Conservation (phyloP, 495 filamentous ascomycete species). For the Aspergillus incahuasiensis region DNA sequence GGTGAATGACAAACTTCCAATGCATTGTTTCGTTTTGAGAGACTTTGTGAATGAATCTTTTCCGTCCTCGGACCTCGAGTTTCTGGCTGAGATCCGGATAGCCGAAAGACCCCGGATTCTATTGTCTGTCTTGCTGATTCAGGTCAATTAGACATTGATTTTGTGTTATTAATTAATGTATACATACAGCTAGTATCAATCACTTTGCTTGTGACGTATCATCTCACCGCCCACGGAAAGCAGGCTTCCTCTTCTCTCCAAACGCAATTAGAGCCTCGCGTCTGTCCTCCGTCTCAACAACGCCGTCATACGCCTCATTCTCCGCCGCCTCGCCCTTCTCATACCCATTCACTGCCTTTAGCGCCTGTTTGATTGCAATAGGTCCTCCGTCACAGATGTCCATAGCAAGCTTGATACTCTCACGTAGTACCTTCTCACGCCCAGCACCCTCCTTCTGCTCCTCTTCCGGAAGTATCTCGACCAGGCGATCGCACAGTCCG, state of each 20-base stretch:
- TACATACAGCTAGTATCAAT: neutral
- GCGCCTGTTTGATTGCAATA: constrained; percentile 65
- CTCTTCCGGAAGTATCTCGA: constrained; percentile 62
- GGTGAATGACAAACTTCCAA: too few species aligned
- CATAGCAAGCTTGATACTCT: constrained; percentile 69
- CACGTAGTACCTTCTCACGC: constrained; percentile 59
- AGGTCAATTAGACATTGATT: neutral
- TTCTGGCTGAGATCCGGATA: too few species aligned
- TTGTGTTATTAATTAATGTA: neutral
- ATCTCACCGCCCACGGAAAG: constrained; percentile 60
- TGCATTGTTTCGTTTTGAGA: too few species aligned
- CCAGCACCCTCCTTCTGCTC: constrained; percentile 49
- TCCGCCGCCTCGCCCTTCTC: constrained; percentile 61
- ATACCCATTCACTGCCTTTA: constrained; percentile 63
- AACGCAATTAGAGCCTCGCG: constrained; percentile 84
- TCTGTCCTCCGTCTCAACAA: constrained; percentile 78
- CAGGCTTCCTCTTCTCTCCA: constrained; percentile 82
- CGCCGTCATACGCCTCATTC: constrained; percentile 71
- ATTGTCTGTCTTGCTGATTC: neutral
- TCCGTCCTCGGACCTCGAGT: too few species aligned
- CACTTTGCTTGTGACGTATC: neutral
- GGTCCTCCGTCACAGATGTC: constrained; percentile 88
- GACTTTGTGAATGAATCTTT: too few species aligned
- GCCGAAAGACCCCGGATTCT: too few species aligned
- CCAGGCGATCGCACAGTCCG: constrained; percentile 77